Evolutionary conservation across 495 filamentous ascomycete species (phyloP).

Genomic region (Xylaria scruposa): DNA sequence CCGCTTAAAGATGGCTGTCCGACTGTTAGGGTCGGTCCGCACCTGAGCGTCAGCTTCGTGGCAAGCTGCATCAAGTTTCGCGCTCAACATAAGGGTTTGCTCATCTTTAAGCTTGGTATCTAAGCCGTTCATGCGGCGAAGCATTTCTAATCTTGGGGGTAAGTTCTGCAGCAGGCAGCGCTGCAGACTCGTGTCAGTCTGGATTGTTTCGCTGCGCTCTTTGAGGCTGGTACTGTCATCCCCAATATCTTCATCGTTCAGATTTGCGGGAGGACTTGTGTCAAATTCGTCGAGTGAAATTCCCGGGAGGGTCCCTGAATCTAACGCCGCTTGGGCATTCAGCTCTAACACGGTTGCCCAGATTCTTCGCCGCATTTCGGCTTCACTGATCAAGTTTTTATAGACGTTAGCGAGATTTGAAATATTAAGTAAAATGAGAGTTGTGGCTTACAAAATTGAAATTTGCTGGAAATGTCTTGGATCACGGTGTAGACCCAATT

Average conservation of each 20-base stretch:
- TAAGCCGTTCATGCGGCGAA: slow-evolving; percentile 15
- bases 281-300: slow-evolving; percentile 54
- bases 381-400: background rate
- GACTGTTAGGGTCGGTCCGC: background rate
- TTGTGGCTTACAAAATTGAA: slow-evolving; percentile 39
- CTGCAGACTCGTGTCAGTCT: slow-evolving; percentile 20
- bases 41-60: background rate
- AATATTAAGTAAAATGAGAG: no score
- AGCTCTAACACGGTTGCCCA: slow-evolving; percentile 61
- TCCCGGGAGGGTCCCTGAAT: slow-evolving; percentile 59
- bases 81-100: background rate
- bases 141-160: slow-evolving; percentile 13
- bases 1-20: background rate
- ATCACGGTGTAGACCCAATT: slow-evolving; percentile 39
- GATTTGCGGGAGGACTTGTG: slow-evolving; percentile 56
- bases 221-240: background rate
- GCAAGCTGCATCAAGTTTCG: slow-evolving; percentile 4
- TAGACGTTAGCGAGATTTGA: background rate
- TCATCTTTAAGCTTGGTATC: background rate
- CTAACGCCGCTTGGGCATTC: slow-evolving; percentile 56
- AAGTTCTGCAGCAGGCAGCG: slow-evolving; percentile 2
- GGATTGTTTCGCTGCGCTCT: background rate
- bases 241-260: slow-evolving; percentile 44
- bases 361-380: slow-evolving; percentile 66
- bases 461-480: slow-evolving; percentile 30